Conservation (phyloP, 495 filamentous ascomycete species). For the Aspergillus sparsus region DNA sequence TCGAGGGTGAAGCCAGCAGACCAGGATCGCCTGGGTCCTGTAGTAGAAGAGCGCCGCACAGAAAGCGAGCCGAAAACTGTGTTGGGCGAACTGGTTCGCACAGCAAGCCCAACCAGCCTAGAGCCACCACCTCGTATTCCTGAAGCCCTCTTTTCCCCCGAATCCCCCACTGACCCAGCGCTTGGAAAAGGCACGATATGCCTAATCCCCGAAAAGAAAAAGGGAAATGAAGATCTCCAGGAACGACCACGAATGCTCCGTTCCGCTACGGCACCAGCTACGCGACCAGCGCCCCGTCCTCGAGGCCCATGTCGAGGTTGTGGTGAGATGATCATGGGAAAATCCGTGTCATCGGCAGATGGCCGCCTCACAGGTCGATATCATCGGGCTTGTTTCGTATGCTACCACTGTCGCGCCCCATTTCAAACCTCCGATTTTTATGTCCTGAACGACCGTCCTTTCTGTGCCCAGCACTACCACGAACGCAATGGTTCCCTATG, state of each 20-base stretch:
- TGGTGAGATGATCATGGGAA: slow-evolving; percentile 74
- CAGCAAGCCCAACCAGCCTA: slow-evolving; percentile 29
- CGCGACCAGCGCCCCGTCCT: slow-evolving; percentile 34
- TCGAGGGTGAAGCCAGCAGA: slow-evolving; percentile 37
- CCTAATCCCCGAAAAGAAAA: slow-evolving; percentile 36
- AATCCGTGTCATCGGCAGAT: slow-evolving; percentile 91
- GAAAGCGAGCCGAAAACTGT: slow-evolving; percentile 25
- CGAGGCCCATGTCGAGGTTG: slow-evolving; percentile 88
- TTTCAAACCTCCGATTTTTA: slow-evolving; percentile 93
- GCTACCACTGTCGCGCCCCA: slow-evolving; percentile 75
- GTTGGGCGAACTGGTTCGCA: slow-evolving; percentile 23
- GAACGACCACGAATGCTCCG: slow-evolving; percentile 31
- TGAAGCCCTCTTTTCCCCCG: slow-evolving; percentile 39
- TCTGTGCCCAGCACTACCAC: slow-evolving; percentile 93
- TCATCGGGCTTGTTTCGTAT: slow-evolving; percentile 92
- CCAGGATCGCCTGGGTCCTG: slow-evolving; percentile 34
- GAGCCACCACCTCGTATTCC: slow-evolving; percentile 42
- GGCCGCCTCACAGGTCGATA: slow-evolving; percentile 92
- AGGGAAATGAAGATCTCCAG: slow-evolving; percentile 14
- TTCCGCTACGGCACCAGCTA: slow-evolving; percentile 21
- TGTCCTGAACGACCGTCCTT: slow-evolving; percentile 81
- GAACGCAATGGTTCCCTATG: slow-evolving; percentile 85
- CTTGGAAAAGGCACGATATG: slow-evolving; percentile 45
- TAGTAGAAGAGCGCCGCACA: slow-evolving; percentile 40
- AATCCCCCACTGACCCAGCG: slow-evolving; percentile 63